Conservation (phyloP, 345 rosid genomes). For the Euphorbia pulcherrima region DNA sequence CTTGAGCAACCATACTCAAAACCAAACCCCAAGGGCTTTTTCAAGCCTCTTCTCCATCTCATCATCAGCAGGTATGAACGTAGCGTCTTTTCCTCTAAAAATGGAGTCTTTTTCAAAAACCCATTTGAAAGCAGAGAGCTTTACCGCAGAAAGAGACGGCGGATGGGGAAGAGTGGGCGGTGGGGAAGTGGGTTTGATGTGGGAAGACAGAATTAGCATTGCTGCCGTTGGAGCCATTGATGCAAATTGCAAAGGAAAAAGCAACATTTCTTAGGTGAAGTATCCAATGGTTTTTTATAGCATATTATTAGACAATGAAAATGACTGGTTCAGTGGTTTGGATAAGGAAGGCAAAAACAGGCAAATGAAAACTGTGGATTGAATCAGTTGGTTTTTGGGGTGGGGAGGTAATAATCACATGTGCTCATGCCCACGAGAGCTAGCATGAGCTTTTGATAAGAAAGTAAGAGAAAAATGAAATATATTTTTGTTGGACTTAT, state of each 20-base stretch:
- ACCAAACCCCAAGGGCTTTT: constrained; percentile 38
- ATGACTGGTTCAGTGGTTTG: not conserved
- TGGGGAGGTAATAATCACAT: not conserved
- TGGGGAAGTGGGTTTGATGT: constrained; percentile 9
- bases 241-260: not conserved
- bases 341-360: constrained; percentile 2
- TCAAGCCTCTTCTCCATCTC: constrained; percentile 37
- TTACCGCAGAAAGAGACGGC: constrained; percentile 6
- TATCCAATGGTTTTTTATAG: not conserved
- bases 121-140: constrained; percentile 21
- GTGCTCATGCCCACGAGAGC: not conserved
- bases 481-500: not conserved
- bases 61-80: constrained; percentile 3
- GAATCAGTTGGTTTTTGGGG: not conserved
- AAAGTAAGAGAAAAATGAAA: too few relatives aligned
- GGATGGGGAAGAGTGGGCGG: constrained; percentile 10
- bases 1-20: not conserved
- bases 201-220: constrained; percentile 48
- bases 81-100: constrained; percentile 9
- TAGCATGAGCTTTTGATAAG: not conserved
- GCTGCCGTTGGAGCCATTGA: constrained; percentile 69
- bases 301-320: not conserved
- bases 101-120: not conserved
- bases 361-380: constrained; percentile 11
- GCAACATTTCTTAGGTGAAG: not conserved